Percentiles rank a stretch among this genome's conserved stretches.
Conservation (phyloP, 371 early-diverging fungal genomes). For the Mucor indicus region DNA sequence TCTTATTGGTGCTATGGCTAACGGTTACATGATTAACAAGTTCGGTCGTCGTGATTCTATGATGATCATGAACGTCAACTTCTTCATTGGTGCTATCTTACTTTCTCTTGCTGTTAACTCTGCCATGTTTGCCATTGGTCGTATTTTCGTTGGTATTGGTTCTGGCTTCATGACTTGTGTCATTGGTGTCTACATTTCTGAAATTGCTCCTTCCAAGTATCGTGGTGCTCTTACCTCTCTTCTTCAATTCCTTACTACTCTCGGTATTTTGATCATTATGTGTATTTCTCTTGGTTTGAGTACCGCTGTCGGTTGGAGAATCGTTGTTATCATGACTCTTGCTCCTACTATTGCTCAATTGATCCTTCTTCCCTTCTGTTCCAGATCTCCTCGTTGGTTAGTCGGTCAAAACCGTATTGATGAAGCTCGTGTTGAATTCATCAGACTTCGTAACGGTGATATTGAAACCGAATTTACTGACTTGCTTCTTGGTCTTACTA, state of each 20-base stretch:
- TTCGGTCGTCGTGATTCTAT: conserved; percentile 72
- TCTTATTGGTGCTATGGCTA: conserved; percentile 63
- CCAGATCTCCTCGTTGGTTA: conserved; percentile 76
- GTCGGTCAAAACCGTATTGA: conserved; percentile 57
- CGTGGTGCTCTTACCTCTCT: conserved; percentile 75
- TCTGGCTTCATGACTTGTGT: conserved; percentile 79
- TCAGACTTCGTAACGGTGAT: conserved; percentile 59
- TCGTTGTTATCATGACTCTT: conserved; percentile 57
- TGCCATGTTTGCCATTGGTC: conserved; percentile 29
- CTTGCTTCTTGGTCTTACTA: conserved; percentile 45
- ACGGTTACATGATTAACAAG: conserved; percentile 52
- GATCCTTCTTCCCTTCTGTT: conserved; percentile 64
- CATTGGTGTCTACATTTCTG: conserved; percentile 79
- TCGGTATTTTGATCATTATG: conserved; percentile 72
- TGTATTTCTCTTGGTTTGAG: conserved; percentile 57
- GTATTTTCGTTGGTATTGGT: conserved; percentile 82
- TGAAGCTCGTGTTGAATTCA: conserved; percentile 58
- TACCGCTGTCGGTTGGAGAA: conserved; percentile 67
- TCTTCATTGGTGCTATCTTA: conserved; percentile 67
- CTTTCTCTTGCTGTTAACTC: conserved; percentile 33
- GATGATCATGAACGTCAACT: conserved; percentile 60
- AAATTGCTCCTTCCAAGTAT: conserved; percentile 70
- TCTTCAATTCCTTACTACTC: conserved; percentile 76
- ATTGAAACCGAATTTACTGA: conserved; percentile 62
- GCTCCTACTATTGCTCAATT: conserved; percentile 69